Evolutionary conservation across 177 flowering plant species (phyloP).

Genomic region (Vitis hybrid): DNA sequence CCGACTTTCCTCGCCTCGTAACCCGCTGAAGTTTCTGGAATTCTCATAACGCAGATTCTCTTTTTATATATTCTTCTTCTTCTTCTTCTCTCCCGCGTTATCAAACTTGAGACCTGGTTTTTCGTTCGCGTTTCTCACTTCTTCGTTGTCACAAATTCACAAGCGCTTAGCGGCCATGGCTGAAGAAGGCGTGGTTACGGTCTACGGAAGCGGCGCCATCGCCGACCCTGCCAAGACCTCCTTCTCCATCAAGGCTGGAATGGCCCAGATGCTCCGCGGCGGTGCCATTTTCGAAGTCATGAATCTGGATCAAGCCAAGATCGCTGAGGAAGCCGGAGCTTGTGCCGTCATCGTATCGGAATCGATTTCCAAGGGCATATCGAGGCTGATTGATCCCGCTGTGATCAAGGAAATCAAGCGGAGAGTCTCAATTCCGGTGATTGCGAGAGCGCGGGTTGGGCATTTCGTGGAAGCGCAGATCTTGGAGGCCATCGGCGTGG

Average conservation of each 20-base stretch:
- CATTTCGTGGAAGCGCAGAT: slow-evolving; percentile 79
- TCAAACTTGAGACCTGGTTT: neutral
- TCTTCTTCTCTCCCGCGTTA: no score
- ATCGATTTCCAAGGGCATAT: slow-evolving; percentile 16
- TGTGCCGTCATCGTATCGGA: slow-evolving; percentile 37
- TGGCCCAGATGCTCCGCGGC: slow-evolving; percentile 63
- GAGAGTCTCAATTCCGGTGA: slow-evolving; percentile 50
- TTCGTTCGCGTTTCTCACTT: neutral
- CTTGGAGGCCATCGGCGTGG: slow-evolving; percentile 51
- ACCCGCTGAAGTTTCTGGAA: slow-evolving; percentile 16
- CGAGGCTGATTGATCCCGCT: slow-evolving; percentile 55
- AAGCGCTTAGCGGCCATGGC: slow-evolving; percentile 27
- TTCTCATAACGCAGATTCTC: neutral
- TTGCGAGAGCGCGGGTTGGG: slow-evolving; percentile 55
- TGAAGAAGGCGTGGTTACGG: slow-evolving; percentile 39
- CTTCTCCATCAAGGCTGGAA: slow-evolving; percentile 46
- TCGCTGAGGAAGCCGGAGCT: slow-evolving; percentile 71
- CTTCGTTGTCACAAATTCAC: slow-evolving; percentile 17
- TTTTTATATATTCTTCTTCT: neutral
- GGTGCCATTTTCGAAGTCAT: slow-evolving; percentile 61
- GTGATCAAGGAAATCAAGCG: slow-evolving; percentile 47
- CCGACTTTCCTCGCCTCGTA: slow-evolving; percentile 5
- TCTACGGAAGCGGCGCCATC: slow-evolving; percentile 39
- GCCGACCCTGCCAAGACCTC: slow-evolving; percentile 39
- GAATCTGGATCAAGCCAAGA: no score